Base-by-base conservation (phyloP, 352 stramenopile genomes). In the Phytophthora citricola region DNA sequence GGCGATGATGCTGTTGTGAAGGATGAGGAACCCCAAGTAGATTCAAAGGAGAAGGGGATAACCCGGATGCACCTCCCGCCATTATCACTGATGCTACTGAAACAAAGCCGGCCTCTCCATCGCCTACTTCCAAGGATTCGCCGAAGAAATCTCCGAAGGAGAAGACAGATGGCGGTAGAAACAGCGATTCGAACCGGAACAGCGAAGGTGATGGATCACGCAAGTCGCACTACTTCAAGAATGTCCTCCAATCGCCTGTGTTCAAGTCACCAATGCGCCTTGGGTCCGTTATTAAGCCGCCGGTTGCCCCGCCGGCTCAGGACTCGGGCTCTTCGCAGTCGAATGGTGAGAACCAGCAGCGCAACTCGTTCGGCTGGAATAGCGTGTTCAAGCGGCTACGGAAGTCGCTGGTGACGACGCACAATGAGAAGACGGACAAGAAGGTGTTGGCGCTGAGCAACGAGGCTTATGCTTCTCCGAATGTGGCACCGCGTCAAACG, bases 211-310 rank as follows among this genome's bases (percentile, higher is more conserved):
- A 89, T 22, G 56, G 61, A 12, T 73, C 68, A 15, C 75, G 83
- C 34, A 94, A 92, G 62, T 95, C 85, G 27, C 76, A 89, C 48
- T 95, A 95, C 75, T 87, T 95, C 53, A 93, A 93, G 69, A 89
- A 92, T 39, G 87, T 95, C 46, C 69, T 95, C 27, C 85, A 93
- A 62, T 92, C 87, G 6, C 87, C 87, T 27, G 86, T 93, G 47
- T 93, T 94, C 62, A 90, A 91, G 61, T 81, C 78, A 8, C 81
- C 85, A 14, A 93, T 93, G 79, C 81, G 84, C 11, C 66, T 93
- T 4, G 84, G 87, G 3, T 90, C 84, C 0, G 81, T 94, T 46
- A 94, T 94, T 69, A 88, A 89, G 63, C 62, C 79, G 12, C 67
- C 79, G 15, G 72, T 78, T 11, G 71, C 75, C 15, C 73, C 79